These are phyloP conservation scores for Parmelia sp. DNA, from an alignment of 495 filamentous ascomycete species.

Conservation along the genomic window DNA sequence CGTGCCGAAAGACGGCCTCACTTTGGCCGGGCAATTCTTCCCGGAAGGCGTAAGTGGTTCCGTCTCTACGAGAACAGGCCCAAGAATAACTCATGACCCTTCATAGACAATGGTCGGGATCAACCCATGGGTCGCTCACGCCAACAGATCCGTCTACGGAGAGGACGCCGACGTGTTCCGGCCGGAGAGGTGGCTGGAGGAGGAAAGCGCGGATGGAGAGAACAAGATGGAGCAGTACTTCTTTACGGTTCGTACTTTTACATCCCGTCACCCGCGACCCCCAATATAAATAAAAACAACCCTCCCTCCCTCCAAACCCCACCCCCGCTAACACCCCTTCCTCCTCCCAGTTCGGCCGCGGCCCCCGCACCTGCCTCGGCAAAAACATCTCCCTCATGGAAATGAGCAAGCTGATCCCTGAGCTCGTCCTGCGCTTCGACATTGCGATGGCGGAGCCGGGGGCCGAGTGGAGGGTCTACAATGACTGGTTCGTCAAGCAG, in stretches of 20 bases:
- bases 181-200: conserved; percentile 45
- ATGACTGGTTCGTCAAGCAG: conserved; percentile 47
- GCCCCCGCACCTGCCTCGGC: conserved; percentile 41
- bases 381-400: conserved; percentile 45
- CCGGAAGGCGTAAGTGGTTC: neutral
- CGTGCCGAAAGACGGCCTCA: neutral
- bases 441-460: conserved; percentile 30
- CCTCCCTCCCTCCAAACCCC: no score
- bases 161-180: conserved; percentile 36
- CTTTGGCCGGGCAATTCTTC: neutral
- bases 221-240: conserved; percentile 20
- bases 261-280: no score
- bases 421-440: conserved; percentile 41
- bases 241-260: conserved; percentile 9
- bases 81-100: no score
- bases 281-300: no score
- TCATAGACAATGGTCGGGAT: conserved; percentile 43
- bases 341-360: conserved; percentile 46
- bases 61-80: no score
- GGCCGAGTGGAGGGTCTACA: conserved; percentile 36
- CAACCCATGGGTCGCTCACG: conserved; percentile 48
- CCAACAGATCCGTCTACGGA: conserved; percentile 43
- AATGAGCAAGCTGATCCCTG: conserved; percentile 44
- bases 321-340: neutral
- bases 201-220: conserved; percentile 6